Evolutionary conservation across 2,329 filamentous ascomycete species (phyloP), one percentile per base, ranked within the genome.

Genomic region (Knufia fluminis): DNA sequence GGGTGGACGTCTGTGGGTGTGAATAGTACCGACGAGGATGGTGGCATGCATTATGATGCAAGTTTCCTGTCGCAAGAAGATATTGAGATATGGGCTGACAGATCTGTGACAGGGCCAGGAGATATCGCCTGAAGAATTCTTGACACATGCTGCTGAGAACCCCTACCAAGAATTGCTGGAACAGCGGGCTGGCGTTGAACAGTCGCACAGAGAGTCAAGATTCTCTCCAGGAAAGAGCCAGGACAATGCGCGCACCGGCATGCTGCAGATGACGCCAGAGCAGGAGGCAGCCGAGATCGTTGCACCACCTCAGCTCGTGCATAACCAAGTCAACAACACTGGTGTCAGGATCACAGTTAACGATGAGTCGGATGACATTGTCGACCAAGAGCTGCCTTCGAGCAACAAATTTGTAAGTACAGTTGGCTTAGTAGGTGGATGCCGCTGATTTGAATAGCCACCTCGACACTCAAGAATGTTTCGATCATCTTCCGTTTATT

Each of bases 401-500:
- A 48, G 23, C 33, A 39, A 31, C 23, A 32, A 28, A 48, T 48
- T 23, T 17, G 45, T 48, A 28, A 31, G 45, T 48, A 16, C 40
- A 14, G 19, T 28, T 24, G 22, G 23, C n/a, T 6, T 6, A 14
- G 20, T 24, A n/a, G 9, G 19, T 23, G 8, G 43, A 2, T 3
- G 24, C 10, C 14, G 17, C 43, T 46, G 31, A 38, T 31, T 24
- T 9, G 19, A 2, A 12, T 24, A 48, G 45, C 33, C 45, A 8
- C 45, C 45, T 24, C 33, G 45, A 17, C 33, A 48, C 16, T 48
- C 45, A 31, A 40, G 35, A 31, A 48, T 48, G 45, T 48, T 48
- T 19, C 45, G 45, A 9, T 39, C 45, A 3, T 48, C 45, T n/a
- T 48, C 45, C 7, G 20, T 48, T 19, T 48, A 48, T 31, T 48